These are phyloP conservation scores for Candida sakaeoensis DNA, from an alignment of 805 yeast species.

Conservation along the genomic window DNA sequence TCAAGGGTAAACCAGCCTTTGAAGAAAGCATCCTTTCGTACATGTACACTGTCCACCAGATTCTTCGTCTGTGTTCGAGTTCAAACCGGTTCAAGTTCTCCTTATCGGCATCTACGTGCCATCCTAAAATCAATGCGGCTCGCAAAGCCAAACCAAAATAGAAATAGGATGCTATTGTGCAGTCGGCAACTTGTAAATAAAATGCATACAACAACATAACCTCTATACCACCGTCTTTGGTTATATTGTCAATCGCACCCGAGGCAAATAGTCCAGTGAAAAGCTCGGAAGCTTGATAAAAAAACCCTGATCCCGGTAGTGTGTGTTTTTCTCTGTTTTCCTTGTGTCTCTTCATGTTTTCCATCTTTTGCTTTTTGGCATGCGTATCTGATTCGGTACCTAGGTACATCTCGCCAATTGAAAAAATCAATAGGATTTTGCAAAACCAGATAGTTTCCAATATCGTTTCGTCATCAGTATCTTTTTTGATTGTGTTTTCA, in stretches of 20 bases:
- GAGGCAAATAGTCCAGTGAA: conserved; percentile 75
- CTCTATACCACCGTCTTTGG: conserved; percentile 78
- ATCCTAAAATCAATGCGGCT: conserved; percentile 67
- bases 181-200: conserved; percentile 78
- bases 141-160: conserved; percentile 75
- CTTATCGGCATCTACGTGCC: conserved; percentile 80
- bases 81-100: conserved; percentile 52
- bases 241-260: conserved; percentile 75
- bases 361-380: conserved; percentile 13
- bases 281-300: conserved; percentile 73
- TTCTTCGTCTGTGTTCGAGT: conserved; percentile 48
- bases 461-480: conserved; percentile 51
- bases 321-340: conserved; percentile 32
- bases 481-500: conserved; percentile 41
- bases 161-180: conserved; percentile 77
- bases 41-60: conserved; percentile 51
- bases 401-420: conserved; percentile 78
- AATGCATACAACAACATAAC: conserved; percentile 72
- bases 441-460: conserved; percentile 80
- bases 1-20: conserved; percentile 75
- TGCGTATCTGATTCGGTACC: conserved; percentile 69
- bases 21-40: conserved; percentile 72
- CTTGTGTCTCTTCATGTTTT: conserved; percentile 11
- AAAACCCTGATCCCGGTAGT: conserved; percentile 75
- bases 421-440: conserved; percentile 67